Evolutionary conservation across 345 rosid genomes (phyloP).

Genomic region (Lagerstroemia speciosa): DNA sequence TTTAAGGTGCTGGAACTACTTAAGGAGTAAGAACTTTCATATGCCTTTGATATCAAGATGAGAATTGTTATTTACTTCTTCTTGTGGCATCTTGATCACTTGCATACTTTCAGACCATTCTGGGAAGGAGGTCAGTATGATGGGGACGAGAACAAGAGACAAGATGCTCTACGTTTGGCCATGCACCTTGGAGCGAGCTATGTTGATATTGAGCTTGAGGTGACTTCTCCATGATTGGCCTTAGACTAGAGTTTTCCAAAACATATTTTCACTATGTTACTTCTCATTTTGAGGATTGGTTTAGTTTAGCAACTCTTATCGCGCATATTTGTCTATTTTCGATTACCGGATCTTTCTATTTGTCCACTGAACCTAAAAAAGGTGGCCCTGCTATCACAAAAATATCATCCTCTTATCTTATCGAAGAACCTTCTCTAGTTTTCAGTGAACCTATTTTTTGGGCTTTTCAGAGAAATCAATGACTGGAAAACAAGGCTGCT

Average conservation of each 20-base stretch:
- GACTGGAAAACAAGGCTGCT: background rate
- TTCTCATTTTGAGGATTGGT: too few relatives aligned
- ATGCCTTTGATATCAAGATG: background rate
- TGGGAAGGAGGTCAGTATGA: constrained; percentile 47
- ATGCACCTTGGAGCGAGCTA: constrained; percentile 48
- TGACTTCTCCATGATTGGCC: constrained; percentile 7
- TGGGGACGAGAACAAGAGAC: constrained; percentile 32
- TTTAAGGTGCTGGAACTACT: background rate
- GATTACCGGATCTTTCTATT: too few relatives aligned
- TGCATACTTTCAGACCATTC: constrained; percentile 28
- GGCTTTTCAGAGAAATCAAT: background rate
- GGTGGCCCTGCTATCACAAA: background rate
- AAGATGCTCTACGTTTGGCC: constrained; percentile 35
- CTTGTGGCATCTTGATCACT: background rate
- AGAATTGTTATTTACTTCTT: background rate
- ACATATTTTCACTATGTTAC: background rate
- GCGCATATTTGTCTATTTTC: too few relatives aligned
- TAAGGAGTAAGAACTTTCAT: background rate
- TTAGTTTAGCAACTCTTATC: too few relatives aligned
- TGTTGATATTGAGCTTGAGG: constrained; percentile 48
- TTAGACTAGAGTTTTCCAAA: background rate
- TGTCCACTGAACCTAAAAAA: background rate
- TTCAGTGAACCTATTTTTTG: background rate
- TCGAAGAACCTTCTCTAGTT: too few relatives aligned
- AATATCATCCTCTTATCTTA: background rate